phyloP scores from a whole-genome alignment of 2,329 filamentous ascomycete genomes.

The Phialophora tarda region DNA sequence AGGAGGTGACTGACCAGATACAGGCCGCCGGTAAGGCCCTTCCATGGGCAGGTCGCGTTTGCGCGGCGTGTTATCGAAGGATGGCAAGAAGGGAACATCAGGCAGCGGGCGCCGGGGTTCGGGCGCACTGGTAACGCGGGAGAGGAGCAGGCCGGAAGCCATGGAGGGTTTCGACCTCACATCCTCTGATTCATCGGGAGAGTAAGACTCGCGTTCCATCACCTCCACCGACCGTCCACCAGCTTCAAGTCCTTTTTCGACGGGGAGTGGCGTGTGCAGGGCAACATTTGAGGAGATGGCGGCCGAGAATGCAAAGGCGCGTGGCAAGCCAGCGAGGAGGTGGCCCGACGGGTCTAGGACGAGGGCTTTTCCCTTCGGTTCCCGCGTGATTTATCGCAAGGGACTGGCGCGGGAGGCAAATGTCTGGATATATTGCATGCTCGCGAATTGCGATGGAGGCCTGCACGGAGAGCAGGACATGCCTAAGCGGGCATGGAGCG shows the following conservation, averaged over 20 bases:
- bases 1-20: slow-evolving; percentile 18
- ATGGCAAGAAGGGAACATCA: slow-evolving; percentile 14
- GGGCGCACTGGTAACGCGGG: slow-evolving; percentile 34
- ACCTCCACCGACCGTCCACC: slow-evolving; percentile 26
- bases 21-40: slow-evolving; percentile 13
- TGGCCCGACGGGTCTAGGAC: slow-evolving; percentile 17
- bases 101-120: slow-evolving; percentile 19
- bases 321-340: slow-evolving; percentile 24
- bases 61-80: slow-evolving; percentile 21
- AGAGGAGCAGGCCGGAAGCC: slow-evolving; percentile 27
- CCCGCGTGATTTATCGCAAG: slow-evolving; percentile 15
- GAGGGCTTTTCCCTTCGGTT: slow-evolving; percentile 10
- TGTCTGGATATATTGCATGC: slow-evolving; percentile 28
- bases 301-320: slow-evolving; percentile 12
- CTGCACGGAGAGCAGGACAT: slow-evolving; percentile 28
- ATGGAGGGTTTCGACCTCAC: slow-evolving; percentile 20
- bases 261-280: slow-evolving; percentile 22
- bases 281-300: slow-evolving; percentile 30
- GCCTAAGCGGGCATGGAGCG: slow-evolving; percentile 29
- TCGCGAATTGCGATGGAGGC: slow-evolving; percentile 26
- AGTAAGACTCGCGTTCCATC: slow-evolving; percentile 26
- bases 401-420: slow-evolving; percentile 21
- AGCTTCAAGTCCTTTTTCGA: slow-evolving; percentile 29
- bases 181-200: slow-evolving; percentile 26
- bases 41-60: slow-evolving; percentile 33